Evolutionary conservation across 1,284 basidiomycete species (phyloP), one percentile per base, ranked within the genome.

Genomic region (Sanghuangporus weigelae): DNA sequence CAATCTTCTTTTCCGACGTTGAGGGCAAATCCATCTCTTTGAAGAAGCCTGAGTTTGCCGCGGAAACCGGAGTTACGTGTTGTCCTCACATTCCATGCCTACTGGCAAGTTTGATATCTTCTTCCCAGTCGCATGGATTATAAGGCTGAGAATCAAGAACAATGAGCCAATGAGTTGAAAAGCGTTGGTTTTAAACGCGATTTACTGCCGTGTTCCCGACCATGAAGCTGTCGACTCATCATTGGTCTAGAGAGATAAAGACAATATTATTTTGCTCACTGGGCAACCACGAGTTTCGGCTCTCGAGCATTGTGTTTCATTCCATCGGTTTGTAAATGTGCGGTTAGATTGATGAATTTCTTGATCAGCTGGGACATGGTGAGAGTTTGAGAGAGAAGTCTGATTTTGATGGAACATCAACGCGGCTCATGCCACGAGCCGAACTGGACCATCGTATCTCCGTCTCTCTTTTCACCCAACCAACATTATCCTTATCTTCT

Each of bases 1-100:
- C 89, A 93, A 38, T 73, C 70, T 70, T 92, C 89, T 0, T 71
- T 74, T 12, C 92, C 87, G 36, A 86, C 78, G 66, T 90, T 89
- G 57, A 89, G 74, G 1, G 84, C 86, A 71, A 89, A 89, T 0
- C 79, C 87, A 64, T 90, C 87, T 55, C 64, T 65, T 51, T 35
- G 23, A 19, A 49, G 39, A 3, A 38, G 40, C 16, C 10, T 19
- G 19, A 16, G 7, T 16, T 6, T 14, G 31, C 8, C 11, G 10
- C 3, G 11, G 12, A 36, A 36, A 26, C 26, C 8, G 6, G 38
- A 31, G 21, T 51, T 11, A 51, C 19, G 3, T 54, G 16, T 46
- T 31, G 26, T 31, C 31, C 58, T 54, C 26, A 62, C 64, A 90
- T 83, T 14, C 85, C 86, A 59, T 76, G 79, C 1, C 77, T 74